These are phyloP conservation scores for Saccharomyces hybrid DNA, from an alignment of 1,139 yeast genomes.

Conservation along the genomic window DNA sequence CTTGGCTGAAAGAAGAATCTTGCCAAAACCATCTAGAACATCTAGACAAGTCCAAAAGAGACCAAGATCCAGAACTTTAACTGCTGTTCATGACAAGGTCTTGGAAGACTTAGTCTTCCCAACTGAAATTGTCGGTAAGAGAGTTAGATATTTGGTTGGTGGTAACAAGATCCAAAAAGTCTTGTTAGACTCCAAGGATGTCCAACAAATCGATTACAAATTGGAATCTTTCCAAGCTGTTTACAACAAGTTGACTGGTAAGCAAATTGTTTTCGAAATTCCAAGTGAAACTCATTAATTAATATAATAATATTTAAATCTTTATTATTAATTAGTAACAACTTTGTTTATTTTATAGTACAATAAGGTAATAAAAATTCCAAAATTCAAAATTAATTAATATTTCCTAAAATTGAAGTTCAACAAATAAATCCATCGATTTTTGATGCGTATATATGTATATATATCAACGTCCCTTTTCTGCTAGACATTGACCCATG, in stretches of 20 bases:
- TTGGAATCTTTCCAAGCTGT: slow-evolving; percentile 99
- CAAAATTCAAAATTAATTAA: not conserved
- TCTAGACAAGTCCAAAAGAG: slow-evolving; percentile 96
- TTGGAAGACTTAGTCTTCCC: slow-evolving; percentile 99
- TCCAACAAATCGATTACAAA: slow-evolving; percentile 96
- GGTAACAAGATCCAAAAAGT: slow-evolving; percentile 99
- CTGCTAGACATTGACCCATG: not conserved
- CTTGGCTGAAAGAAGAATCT: slow-evolving; percentile 99
- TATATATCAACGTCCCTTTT: not conserved
- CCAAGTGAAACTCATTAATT: slow-evolving; percentile 66
- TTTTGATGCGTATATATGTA: not conserved
- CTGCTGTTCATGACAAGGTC: slow-evolving; percentile 97
- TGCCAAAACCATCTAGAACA: slow-evolving; percentile 91
- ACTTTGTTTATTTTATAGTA: slow-evolving; percentile 1
- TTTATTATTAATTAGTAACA: slow-evolving; percentile 6
- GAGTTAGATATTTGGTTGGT: slow-evolving; percentile 98
- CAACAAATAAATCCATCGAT: not conserved
- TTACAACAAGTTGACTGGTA: slow-evolving; percentile 98
- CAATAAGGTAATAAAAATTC: not conserved
- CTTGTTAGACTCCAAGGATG: slow-evolving; percentile 96
- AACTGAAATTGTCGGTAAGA: slow-evolving; percentile 98
- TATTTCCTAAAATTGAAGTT: not conserved
- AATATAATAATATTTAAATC: slow-evolving; percentile 9
- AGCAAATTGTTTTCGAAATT: slow-evolving; percentile 98
- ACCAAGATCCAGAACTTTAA: slow-evolving; percentile 99